Conservation (phyloP, 2,329 filamentous ascomycete genomes). For the Alternaria sp. region DNA sequence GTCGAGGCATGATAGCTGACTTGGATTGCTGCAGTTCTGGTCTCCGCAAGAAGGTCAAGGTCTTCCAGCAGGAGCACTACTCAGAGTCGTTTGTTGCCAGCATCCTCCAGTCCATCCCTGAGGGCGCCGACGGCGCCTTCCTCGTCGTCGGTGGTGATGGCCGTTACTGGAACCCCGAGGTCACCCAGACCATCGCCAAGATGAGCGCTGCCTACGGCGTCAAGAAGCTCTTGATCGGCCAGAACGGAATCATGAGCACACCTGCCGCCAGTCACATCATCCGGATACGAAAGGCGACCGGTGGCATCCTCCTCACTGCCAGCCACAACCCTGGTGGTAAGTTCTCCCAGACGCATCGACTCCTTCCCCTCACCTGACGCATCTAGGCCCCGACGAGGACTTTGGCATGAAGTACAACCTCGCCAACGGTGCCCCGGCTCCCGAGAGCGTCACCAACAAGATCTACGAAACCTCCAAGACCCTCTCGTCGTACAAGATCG, state of each 20-base stretch:
- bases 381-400: constrained; percentile 84
- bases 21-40: constrained; percentile 73
- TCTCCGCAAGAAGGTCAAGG: constrained; percentile 97
- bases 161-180: constrained; percentile 96
- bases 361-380: not conserved
- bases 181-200: constrained; percentile 95
- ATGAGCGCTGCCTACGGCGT: constrained; percentile 97
- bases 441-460: constrained; percentile 97
- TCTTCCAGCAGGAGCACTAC: constrained; percentile 96
- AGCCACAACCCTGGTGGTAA: constrained; percentile 97
- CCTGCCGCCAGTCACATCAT: constrained; percentile 97
- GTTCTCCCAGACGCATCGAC: constrained; percentile 44
- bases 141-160: constrained; percentile 98
- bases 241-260: constrained; percentile 95
- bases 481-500: constrained; percentile 90
- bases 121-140: constrained; percentile 86
- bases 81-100: constrained; percentile 94
- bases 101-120: constrained; percentile 95
- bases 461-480: constrained; percentile 93
- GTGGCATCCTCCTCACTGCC: constrained; percentile 94
- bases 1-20: constrained; percentile 36
- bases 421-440: constrained; percentile 92
- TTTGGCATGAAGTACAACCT: constrained; percentile 99
- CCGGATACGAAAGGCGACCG: constrained; percentile 91
- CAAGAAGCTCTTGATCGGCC: constrained; percentile 97